Evolutionary conservation across 1,139 yeast genomes (phyloP).

Genomic region (Debaryomycetaceae sp.): DNA sequence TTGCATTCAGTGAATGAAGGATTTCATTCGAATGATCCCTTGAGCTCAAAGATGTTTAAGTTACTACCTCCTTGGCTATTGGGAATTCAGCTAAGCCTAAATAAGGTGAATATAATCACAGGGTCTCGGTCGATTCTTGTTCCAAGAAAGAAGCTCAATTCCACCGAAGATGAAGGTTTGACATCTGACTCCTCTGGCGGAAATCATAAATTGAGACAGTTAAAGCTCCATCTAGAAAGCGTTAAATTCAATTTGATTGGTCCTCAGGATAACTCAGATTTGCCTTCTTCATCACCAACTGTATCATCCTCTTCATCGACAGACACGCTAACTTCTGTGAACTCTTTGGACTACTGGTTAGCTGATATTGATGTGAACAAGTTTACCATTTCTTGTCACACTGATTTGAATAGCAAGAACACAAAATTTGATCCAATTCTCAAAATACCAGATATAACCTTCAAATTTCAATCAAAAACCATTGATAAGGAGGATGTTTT

Average conservation of each 20-base stretch:
- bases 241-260: constrained; percentile 6
- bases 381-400: constrained; percentile 19
- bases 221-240: constrained; percentile 11
- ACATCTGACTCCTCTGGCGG: constrained; percentile 36
- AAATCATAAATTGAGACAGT: constrained; percentile 36
- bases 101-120: constrained; percentile 30
- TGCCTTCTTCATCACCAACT: neutral
- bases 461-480: constrained; percentile 22
- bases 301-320: constrained; percentile 16
- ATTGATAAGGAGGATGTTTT: constrained; percentile 20
- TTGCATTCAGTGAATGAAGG: neutral
- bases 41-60: constrained; percentile 27
- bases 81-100: constrained; percentile 28
- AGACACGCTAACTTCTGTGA: constrained; percentile 20
- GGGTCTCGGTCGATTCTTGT: constrained; percentile 65
- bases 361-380: constrained; percentile 11
- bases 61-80: constrained; percentile 50
- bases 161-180: constrained; percentile 28
- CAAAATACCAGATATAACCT: constrained; percentile 6
- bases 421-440: neutral
- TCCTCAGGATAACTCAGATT: neutral
- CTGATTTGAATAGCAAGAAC: neutral
- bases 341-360: constrained; percentile 18
- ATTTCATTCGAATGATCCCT: neutral
- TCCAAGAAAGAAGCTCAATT: constrained; percentile 37